Evolutionary conservation across 2,329 filamentous ascomycete genomes (phyloP), one percentile per base, ranked within the genome.

Genomic region (Diaporthe helianthi): DNA sequence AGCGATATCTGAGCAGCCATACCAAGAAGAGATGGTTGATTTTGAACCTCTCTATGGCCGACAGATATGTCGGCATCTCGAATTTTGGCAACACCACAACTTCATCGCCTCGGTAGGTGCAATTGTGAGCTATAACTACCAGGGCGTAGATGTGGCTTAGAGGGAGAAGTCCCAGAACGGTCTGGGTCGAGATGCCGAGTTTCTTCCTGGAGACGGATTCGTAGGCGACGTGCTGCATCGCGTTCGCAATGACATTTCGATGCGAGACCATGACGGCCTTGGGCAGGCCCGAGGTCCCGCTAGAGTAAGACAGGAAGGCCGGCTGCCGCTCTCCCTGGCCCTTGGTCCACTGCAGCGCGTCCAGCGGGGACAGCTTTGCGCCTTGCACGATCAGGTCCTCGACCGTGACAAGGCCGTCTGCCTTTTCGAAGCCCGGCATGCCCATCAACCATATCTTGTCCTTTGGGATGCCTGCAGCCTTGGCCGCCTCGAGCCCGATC

Each of bases 231-330:
- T 90, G 83, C 76, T 94, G 92, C 55, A 93, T 75, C 0, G 89
- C 86, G 76, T 94, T 95, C 65, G 92, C 87, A 58, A 95, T 94
- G 52, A 94, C 90, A 73, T 95, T 95, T 46, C 82, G 81, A 76
- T 95, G 92, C 4, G 91, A 92, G 70, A 95, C 92, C 89, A 93
- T 93, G 65, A 94, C 92, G 53, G 92, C 92, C 90, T 94, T 93
- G 88, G 92, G 92, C 46, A 94, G 80, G 3, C 92, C 92, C 13
- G 92, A 94, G 1, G 92, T 95, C 24, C 92, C 92, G 76, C 90
- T 93, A 0, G 91, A 93, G 78, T 93, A 94, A 80, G 91, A 94
- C 53, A 97, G 83, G 76, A 92, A 95, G 0, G 93, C 91, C 7
- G 89, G 89, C 74, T 91, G 89, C 66, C 87, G 87, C 44, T 86